Evolutionary conservation across 495 filamentous ascomycete species (phyloP), one percentile per base, ranked within the genome.

Genomic region (Staphylotrichum longicolle): DNA sequence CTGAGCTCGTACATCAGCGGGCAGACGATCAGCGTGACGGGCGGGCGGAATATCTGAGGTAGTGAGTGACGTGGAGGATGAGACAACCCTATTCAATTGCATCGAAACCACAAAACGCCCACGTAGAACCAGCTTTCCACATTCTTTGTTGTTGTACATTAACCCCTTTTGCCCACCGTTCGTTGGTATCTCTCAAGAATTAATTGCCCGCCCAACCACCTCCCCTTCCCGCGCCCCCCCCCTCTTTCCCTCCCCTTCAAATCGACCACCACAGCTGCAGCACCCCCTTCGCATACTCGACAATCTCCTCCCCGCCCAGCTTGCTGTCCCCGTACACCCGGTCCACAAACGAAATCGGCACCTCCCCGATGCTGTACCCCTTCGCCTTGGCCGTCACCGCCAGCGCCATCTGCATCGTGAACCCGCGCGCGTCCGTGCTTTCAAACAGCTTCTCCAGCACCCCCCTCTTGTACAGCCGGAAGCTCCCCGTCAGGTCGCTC

Each of bases 381-480:
- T 94, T 91, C 12, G 88, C 89, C 82, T 95, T 96, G 45, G 94
- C 94, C 54, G 93, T 83, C 4, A 95, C 91, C 68, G 82, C 82
- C 67, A 84, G 75, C 81, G 96, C 94, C 94, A 98, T 98, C 85
- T 98, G 94, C 82, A 98, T 98, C 33, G 90, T 93, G 72, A 96
- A 98, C 14, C 94, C 94, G 74, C 96, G 93, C 67, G 90, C 93
- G 77, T 95, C 87, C 45, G 92, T 96, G 70, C 85, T 88, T 70
- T 79, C 78, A 65, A 98, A 96, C 54, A 97, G 90, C 79, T 90
- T 90, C 76, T 96, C 83, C 67, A 98, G 76, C 62, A 96, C 90
- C 53, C 76, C 77, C 79, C 88, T 90, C 86, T 96, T 97, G 73
- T 98, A 98, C 74, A 98, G 70, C 56, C 94, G 78, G 76, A 97